phyloP scores from a whole-genome alignment of 495 filamentous ascomycete genomes.

The Penicillium longicatenatum region DNA sequence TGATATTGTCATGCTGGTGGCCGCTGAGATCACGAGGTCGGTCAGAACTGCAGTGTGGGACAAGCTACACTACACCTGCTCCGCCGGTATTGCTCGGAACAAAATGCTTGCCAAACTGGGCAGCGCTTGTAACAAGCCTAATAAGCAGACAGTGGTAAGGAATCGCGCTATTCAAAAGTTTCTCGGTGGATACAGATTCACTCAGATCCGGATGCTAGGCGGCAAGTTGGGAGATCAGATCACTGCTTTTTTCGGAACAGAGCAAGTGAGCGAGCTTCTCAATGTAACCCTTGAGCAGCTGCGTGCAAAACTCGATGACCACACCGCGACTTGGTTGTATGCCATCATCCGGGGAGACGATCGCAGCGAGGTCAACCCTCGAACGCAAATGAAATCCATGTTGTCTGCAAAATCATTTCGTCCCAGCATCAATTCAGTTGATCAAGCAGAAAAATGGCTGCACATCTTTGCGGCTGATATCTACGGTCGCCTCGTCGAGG shows the following conservation, averaged over 20 bases:
- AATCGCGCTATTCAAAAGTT: constrained; percentile 82
- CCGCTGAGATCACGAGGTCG: constrained; percentile 82
- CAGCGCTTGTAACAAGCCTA: constrained; percentile 87
- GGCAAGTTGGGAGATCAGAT: constrained; percentile 95
- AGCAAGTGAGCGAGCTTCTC: constrained; percentile 76
- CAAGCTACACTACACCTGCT: constrained; percentile 82
- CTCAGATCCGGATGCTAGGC: constrained; percentile 92
- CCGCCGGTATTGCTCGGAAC: constrained; percentile 83
- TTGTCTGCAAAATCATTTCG: constrained; percentile 96
- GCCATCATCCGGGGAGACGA: constrained; percentile 84
- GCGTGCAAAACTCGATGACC: constrained; percentile 77
- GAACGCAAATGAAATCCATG: constrained; percentile 97
- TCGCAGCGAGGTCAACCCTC: constrained; percentile 81
- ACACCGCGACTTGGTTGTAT: constrained; percentile 88
- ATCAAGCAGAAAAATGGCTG: constrained; percentile 85
- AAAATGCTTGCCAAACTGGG: constrained; percentile 96
- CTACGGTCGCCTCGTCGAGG: constrained; percentile 84
- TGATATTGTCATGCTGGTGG: constrained; percentile 83
- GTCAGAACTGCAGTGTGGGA: constrained; percentile 68
- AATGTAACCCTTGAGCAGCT: constrained; percentile 73
- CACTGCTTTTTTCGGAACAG: constrained; percentile 73
- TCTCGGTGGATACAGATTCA: constrained; percentile 84
- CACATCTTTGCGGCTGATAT: constrained; percentile 93
- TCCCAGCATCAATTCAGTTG: constrained; percentile 75
- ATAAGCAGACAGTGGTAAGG: constrained; percentile 87